Evolutionary conservation across 345 rosid genomes (phyloP).

Genomic region (Rhodomyrtus tomentosa): DNA sequence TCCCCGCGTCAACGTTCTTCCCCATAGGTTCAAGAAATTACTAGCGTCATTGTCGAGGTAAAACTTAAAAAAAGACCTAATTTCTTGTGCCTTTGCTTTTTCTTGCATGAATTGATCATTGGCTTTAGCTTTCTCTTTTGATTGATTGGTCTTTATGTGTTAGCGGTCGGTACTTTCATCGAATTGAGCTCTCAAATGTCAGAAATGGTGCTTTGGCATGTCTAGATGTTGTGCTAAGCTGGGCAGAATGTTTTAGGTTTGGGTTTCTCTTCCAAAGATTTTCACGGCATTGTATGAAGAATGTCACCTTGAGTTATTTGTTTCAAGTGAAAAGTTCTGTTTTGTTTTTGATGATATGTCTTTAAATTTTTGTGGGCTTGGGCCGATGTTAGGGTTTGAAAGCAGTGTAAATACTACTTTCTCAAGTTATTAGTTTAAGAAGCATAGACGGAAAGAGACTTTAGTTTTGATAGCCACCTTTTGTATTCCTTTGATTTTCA

Average conservation of each 20-base stretch:
- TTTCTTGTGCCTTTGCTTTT: neutral
- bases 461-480: too few species aligned
- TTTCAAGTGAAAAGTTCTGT: neutral
- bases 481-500: too few species aligned
- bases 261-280: neutral
- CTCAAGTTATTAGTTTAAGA: too few species aligned
- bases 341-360: too few species aligned
- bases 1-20: too few species aligned
- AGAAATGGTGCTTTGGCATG: neutral
- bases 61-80: neutral
- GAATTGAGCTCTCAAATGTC: neutral
- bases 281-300: neutral
- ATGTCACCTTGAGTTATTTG: neutral
- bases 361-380: too few species aligned
- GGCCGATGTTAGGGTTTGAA: too few species aligned
- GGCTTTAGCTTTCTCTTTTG: neutral
- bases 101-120: neutral
- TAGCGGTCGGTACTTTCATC: neutral
- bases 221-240: neutral
- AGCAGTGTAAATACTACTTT: too few species aligned
- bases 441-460: too few species aligned
- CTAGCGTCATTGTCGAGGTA: neutral
- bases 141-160: neutral
- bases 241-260: neutral
- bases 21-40: neutral